Conservation (phyloP, 2,329 filamentous ascomycete species). For the Beauveria sp. region DNA sequence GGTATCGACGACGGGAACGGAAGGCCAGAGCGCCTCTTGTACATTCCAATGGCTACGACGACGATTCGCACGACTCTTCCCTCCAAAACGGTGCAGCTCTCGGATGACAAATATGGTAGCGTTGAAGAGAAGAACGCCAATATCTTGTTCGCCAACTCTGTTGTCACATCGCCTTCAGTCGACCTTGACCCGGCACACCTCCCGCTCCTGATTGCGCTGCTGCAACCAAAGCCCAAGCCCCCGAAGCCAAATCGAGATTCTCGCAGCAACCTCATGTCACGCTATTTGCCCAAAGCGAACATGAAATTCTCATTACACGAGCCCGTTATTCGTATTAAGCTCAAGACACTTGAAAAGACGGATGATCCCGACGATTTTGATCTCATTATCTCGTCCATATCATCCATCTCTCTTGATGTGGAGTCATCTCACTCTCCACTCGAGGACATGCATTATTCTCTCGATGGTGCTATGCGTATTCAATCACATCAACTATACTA, state of each 20-base stretch:
- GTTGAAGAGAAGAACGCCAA: conserved; percentile 86
- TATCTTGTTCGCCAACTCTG: conserved; percentile 91
- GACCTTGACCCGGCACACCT: conserved; percentile 90
- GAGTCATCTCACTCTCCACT: conserved; percentile 91
- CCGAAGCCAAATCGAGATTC: conserved; percentile 32
- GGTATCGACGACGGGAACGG: conserved; percentile 86
- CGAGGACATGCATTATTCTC: conserved; percentile 77
- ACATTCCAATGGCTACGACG: conserved; percentile 95
- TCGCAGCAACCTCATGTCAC: conserved; percentile 68
- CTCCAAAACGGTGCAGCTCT: conserved; percentile 83
- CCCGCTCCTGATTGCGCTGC: conserved; percentile 71
- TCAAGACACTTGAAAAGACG: conserved; percentile 66
- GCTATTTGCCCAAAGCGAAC: conserved; percentile 85
- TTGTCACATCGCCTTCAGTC: conserved; percentile 90
- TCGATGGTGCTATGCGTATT: conserved; percentile 74
- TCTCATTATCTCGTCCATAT: conserved; percentile 89
- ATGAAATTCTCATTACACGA: conserved; percentile 97
- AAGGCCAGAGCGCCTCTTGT: conserved; percentile 78
- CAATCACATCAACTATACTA: conserved; percentile 90
- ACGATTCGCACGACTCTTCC: conserved; percentile 90
- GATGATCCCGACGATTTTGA: conserved; percentile 77
- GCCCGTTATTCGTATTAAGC: conserved; percentile 80
- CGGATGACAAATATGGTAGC: conserved; percentile 56
- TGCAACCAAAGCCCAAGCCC: conserved; percentile 46
- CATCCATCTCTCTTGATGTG: conserved; percentile 84